A percentile compares a stretch with the other conserved stretches of the same genome.
Evolutionary conservation across 352 stramenopile species (phyloP).

Genomic region (Phytophthora lateralis): DNA sequence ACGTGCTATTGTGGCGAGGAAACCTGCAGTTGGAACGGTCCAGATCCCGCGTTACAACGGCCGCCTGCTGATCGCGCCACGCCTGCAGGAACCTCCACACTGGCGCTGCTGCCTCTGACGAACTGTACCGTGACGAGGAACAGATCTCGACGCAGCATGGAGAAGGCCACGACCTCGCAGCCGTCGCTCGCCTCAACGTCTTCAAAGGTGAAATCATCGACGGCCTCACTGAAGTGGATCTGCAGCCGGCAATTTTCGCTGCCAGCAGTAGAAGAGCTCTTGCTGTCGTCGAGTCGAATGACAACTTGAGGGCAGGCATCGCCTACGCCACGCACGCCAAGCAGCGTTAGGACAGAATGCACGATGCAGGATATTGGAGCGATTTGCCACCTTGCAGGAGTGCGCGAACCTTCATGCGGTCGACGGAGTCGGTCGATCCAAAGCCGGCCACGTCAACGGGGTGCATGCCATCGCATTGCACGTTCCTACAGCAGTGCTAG

Average conservation of each 20-base stretch:
- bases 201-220: constrained; percentile 65
- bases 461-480: constrained; percentile 50
- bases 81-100: constrained; percentile 27
- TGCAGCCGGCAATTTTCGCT: constrained; percentile 32
- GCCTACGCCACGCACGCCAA: constrained; percentile 7
- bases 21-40: constrained; percentile 25
- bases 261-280: constrained; percentile 10
- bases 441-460: constrained; percentile 58
- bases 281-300: constrained; percentile 15
- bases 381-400: constrained; percentile 51
- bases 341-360: neutral
- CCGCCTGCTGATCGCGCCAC: constrained; percentile 15
- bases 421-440: constrained; percentile 43
- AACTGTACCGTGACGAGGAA: constrained; percentile 38
- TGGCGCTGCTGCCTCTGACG: neutral
- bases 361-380: neutral
- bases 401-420: constrained; percentile 71
- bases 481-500: constrained; percentile 35
- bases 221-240: constrained; percentile 75
- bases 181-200: constrained; percentile 44
- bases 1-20: neutral
- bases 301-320: constrained; percentile 32
- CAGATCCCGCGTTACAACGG: constrained; percentile 26
- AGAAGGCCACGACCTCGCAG: constrained; percentile 43
- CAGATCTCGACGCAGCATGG: constrained; percentile 50